These are phyloP conservation scores for Aspergillus sclerotiicarbonarius DNA, from an alignment of 495 filamentous ascomycete species.

Conservation along the genomic window DNA sequence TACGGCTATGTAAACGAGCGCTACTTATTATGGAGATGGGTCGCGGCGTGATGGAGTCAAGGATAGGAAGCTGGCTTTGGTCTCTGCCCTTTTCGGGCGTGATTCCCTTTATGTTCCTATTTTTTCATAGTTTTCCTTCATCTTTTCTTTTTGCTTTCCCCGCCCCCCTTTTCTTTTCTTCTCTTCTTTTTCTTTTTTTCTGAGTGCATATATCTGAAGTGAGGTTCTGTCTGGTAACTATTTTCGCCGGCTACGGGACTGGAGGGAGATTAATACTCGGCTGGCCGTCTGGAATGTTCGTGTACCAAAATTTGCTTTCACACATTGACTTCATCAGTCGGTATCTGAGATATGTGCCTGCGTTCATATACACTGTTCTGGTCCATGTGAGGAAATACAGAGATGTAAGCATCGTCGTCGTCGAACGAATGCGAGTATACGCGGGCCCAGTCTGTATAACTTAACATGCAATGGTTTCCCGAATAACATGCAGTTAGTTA, in stretches of 20 bases:
- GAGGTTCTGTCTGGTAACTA: background rate
- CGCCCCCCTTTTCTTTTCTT: slow-evolving; percentile 2
- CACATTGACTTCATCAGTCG: background rate
- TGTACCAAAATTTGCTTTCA: slow-evolving; percentile 5
- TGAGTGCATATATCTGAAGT: slow-evolving; percentile 29
- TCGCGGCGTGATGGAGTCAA: slow-evolving; percentile 22
- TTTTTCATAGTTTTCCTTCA: slow-evolving; percentile 1
- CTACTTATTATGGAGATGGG: slow-evolving; percentile 5
- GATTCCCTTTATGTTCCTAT: slow-evolving; percentile 1
- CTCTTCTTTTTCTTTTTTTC: slow-evolving; percentile 18
- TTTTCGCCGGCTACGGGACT: background rate
- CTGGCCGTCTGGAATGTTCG: slow-evolving; percentile 12
- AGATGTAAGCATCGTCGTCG: background rate
- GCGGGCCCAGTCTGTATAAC: background rate
- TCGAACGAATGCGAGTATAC: background rate
- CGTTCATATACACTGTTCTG: background rate
- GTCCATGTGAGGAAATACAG: background rate
- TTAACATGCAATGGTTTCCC: background rate
- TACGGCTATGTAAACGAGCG: slow-evolving; percentile 22
- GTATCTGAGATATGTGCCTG: background rate
- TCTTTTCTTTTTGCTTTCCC: slow-evolving; percentile 3
- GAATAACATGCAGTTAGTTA: too few species aligned
- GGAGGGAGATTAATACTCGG: slow-evolving; percentile 14
- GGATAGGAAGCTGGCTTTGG: background rate
- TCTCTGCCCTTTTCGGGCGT: slow-evolving; percentile 1